Evolutionary conservation across 371 early-diverging fungal species (phyloP).

Genomic region (Conidiobolus incongruus): DNA sequence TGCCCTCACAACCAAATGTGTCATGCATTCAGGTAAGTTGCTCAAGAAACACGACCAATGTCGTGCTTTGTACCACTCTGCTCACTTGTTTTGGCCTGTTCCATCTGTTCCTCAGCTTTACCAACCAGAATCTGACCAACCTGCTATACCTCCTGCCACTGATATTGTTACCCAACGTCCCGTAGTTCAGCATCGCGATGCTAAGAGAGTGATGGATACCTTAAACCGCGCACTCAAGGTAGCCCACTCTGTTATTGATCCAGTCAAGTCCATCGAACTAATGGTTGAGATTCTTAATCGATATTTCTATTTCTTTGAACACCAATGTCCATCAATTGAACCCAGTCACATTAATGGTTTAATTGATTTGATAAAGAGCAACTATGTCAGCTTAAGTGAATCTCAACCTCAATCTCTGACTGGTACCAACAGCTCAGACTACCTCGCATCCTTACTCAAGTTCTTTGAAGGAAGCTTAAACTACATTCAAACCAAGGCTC

Average conservation of each 20-base stretch:
- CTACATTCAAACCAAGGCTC: too few species aligned
- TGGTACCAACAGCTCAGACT: too few species aligned
- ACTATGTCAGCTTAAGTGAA: background rate
- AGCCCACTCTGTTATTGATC: conserved; percentile 76
- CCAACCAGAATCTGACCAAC: conserved; percentile 9
- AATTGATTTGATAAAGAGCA: background rate
- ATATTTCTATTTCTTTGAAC: conserved; percentile 66
- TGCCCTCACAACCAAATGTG: conserved; percentile 65
- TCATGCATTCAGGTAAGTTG: conserved; percentile 62
- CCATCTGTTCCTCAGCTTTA: background rate
- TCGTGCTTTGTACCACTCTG: conserved; percentile 46
- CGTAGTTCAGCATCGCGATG: conserved; percentile 35
- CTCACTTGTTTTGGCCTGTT: conserved; percentile 73
- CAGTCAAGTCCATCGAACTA: conserved; percentile 51
- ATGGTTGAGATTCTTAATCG: conserved; percentile 80
- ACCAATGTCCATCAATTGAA: background rate
- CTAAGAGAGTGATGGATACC: conserved; percentile 55
- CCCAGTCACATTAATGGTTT: conserved; percentile 3
- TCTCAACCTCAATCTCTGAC: too few species aligned
- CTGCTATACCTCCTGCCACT: background rate
- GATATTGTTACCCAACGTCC: background rate
- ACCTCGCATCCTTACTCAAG: too few species aligned
- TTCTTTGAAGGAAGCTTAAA: too few species aligned
- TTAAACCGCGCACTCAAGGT: conserved; percentile 75
- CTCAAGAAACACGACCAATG: conserved; percentile 84